These are phyloP conservation scores for Pulveroboletus frians DNA, from an alignment of 768 basidiomycete species.

Conservation along the genomic window DNA sequence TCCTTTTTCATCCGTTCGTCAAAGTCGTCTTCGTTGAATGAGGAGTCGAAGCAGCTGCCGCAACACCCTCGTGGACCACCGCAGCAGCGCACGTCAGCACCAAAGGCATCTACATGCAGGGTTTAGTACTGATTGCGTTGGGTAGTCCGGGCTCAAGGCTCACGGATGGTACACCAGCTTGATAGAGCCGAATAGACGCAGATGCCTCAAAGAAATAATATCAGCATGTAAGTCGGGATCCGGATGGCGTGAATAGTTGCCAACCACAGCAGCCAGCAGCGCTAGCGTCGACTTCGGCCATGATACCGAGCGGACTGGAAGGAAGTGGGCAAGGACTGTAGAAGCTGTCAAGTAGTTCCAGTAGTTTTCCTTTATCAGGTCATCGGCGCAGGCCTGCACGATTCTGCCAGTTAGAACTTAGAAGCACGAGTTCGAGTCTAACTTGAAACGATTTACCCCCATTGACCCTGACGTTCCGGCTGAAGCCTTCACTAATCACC, in stretches of 20 bases:
- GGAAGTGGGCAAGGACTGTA: not conserved
- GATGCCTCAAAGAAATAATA: slow-evolving; percentile 8
- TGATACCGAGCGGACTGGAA: slow-evolving; percentile 2
- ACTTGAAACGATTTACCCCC: not conserved
- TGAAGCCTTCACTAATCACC: not conserved
- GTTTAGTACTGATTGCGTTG: not conserved
- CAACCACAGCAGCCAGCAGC: slow-evolving; percentile 21
- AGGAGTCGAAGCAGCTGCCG: slow-evolving; percentile 23
- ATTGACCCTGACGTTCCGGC: no score
- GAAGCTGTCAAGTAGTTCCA: not conserved
- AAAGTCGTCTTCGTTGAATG: slow-evolving; percentile 27
- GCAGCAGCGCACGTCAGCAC: slow-evolving; percentile 20
- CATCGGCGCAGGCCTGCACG: no score
- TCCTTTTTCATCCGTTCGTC: slow-evolving; percentile 27
- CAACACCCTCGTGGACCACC: slow-evolving; percentile 27
- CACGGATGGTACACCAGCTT: slow-evolving; percentile 25
- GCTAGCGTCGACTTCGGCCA: slow-evolving; percentile 13
- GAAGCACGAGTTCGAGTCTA: no score
- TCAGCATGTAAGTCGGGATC: not conserved
- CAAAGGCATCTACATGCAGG: slow-evolving; percentile 18
- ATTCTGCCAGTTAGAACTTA: no score
- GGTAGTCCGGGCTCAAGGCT: slow-evolving; percentile 13
- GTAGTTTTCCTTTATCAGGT: not conserved
- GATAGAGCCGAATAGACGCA: slow-evolving; percentile 10
- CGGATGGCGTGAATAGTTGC: slow-evolving; percentile 1